Conservation (phyloP, 2,329 filamentous ascomycete genomes). For the Raffaelea arxii region DNA sequence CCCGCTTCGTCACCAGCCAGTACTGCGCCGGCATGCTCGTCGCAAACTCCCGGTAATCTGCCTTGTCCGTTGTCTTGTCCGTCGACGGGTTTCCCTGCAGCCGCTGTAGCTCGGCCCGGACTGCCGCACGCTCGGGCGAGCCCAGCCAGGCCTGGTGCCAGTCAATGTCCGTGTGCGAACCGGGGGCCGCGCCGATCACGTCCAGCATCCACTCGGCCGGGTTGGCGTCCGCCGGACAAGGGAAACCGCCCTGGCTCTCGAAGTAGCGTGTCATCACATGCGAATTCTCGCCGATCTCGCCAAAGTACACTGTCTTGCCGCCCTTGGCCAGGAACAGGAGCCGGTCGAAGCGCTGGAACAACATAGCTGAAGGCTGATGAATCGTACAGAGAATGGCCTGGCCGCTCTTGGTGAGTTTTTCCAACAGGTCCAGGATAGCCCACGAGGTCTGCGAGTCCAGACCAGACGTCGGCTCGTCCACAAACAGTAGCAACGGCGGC, state of each 20-base stretch:
- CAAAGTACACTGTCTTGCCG: constrained; percentile 72
- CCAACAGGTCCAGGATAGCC: constrained; percentile 79
- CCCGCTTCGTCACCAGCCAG: constrained; percentile 56
- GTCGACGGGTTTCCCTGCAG: too few relatives aligned
- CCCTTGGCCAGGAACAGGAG: constrained; percentile 71
- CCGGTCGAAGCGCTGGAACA: constrained; percentile 84
- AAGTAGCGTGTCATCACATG: constrained; percentile 64
- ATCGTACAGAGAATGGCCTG: constrained; percentile 93
- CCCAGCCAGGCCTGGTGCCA: constrained; percentile 55
- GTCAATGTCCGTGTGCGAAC: constrained; percentile 52
- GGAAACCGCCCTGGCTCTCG: constrained; percentile 56
- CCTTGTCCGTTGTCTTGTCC: constrained; percentile 23
- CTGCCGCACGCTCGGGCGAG: constrained; percentile 43
- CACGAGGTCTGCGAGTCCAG: constrained; percentile 88
- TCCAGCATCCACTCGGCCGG: constrained; percentile 74
- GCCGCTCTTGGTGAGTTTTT: constrained; percentile 80
- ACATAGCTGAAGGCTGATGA: constrained; percentile 89
- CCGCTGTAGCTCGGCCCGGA: constrained; percentile 47
- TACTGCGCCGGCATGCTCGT: constrained; percentile 63
- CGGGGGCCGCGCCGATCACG: constrained; percentile 53
- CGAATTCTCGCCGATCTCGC: constrained; percentile 60
- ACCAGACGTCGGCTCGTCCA: constrained; percentile 94
- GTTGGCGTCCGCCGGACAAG: constrained; percentile 60
- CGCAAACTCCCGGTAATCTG: constrained; percentile 65
- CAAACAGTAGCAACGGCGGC: constrained; percentile 78